Evolutionary conservation across 176 grass and related monocot genomes (phyloP).

Genomic region (Urochloa ruziziensis): DNA sequence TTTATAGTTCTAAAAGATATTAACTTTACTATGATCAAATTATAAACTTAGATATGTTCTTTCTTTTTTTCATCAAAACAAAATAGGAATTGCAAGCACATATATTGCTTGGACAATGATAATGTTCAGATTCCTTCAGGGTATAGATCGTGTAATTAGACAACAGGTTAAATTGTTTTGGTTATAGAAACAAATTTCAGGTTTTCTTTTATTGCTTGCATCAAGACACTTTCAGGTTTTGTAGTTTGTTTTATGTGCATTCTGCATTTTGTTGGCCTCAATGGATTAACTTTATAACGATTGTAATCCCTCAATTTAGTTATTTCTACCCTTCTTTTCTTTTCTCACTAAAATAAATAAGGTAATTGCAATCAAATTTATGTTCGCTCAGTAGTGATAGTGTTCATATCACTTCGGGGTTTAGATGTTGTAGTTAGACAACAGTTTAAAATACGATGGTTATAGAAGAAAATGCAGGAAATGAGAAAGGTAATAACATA

Average conservation of each 20-base stretch:
- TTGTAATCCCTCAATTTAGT: not conserved
- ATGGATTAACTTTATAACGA: no score
- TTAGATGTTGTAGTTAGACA: not conserved
- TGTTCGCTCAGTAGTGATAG: not conserved
- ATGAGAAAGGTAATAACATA: not conserved
- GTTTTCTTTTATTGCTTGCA: conserved; percentile 1
- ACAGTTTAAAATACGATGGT: not conserved
- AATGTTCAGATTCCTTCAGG: no score
- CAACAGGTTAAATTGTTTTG: not conserved
- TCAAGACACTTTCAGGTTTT: no score
- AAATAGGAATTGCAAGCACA: not conserved
- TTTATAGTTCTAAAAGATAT: not conserved
- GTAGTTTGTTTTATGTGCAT: no score
- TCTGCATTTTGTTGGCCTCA: no score
- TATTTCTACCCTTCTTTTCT: not conserved
- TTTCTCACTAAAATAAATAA: not conserved
- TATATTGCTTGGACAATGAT: not conserved
- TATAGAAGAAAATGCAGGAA: conserved; percentile 1
- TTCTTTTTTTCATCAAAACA: not conserved
- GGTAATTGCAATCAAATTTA: not conserved
- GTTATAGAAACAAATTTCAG: conserved; percentile 8
- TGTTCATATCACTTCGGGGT: not conserved
- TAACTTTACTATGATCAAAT: not conserved
- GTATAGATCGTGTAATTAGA: not conserved
- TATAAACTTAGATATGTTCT: not conserved